Base-by-base conservation (phyloP, 768 basidiomycete species). In the Termitomyces eurrhizus region DNA sequence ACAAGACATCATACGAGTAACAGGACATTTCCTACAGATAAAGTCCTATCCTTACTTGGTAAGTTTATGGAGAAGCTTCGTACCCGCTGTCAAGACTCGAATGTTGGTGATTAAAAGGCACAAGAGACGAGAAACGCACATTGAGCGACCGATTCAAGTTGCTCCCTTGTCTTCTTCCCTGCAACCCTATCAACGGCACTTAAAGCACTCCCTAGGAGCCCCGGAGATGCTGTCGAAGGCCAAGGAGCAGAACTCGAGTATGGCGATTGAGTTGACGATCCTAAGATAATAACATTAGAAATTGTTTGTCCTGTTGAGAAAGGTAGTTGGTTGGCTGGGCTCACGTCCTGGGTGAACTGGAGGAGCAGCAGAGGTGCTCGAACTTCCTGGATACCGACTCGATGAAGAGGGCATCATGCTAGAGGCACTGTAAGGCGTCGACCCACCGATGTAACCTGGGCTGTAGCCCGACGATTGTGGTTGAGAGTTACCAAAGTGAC, bases 181-280 rank as follows among this genome's bases (percentile, higher is more conserved):
- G 83, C 83, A 35, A 86, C 70, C 60, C 77, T 81, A 67, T 86
- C 85, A 21, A 88, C 76, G n/a, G 79, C 76, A 61, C 70, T 77
- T 64, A 78, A 65, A 45, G 84, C 85, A 64, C 73, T 73, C 33
- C 72, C 77, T 36, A 80, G 62, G 9, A 80, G 70, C 54, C 68
- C 68, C 32, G 71, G 45, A 56, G 71, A 67, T 21, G 75, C 67
- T 26, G 69, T 56, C 5, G 74, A 70, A 65, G 73, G 71, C 54
- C 59, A 65, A 48, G 69, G 64, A 41, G 70, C 68, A 49, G 73
- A 64, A 44, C 65, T 66, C 35, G 64, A 56, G 54, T 67, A 70
- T 32, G 71, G 59, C 29, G 70, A 63, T 51, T 65, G 64, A 21
- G 65, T 65, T 41, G 64, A 59, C 42, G 70, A 67, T 33, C 68